These are phyloP conservation scores for Sanghuangporus weigelae DNA, from an alignment of 1,284 basidiomycete genomes.

Conservation along the genomic window DNA sequence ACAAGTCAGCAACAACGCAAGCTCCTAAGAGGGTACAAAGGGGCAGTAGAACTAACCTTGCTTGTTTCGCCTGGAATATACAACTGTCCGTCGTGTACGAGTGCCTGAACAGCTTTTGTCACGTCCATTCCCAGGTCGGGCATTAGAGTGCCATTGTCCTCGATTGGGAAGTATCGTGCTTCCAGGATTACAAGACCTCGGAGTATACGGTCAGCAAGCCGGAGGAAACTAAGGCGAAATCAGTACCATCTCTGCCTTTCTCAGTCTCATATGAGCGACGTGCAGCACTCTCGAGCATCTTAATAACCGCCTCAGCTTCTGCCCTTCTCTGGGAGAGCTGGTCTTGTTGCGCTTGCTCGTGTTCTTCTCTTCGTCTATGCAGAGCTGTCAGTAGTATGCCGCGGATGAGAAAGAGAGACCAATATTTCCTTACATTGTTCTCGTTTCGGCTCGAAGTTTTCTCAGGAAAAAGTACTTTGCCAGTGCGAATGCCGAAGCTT, in stretches of 20 bases:
- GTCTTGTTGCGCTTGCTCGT: constrained; percentile 47
- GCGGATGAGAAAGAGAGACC: neutral
- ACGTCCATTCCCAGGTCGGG: constrained; percentile 66
- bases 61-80: constrained; percentile 44
- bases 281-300: constrained; percentile 41
- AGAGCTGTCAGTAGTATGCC: constrained; percentile 26
- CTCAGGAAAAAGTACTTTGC: constrained; percentile 31
- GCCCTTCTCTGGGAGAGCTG: constrained; percentile 50
- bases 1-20: neutral
- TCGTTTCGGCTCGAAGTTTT: constrained; percentile 28
- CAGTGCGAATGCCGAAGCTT: constrained; percentile 29
- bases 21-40: constrained; percentile 15
- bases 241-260: constrained; percentile 28
- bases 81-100: constrained; percentile 61
- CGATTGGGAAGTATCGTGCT: constrained; percentile 61
- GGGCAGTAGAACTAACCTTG: constrained; percentile 31
- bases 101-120: constrained; percentile 74
- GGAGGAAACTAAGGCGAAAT: neutral
- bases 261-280: constrained; percentile 40
- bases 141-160: constrained; percentile 42
- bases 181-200: constrained; percentile 69
- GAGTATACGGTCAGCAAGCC: neutral
- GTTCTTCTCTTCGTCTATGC: constrained; percentile 36
- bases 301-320: constrained; percentile 49
- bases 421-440: constrained; percentile 26